Percentiles rank a stretch among this genome's conserved stretches.
Conservation (phyloP, 1,139 yeast species). For the Candida glucosophila region DNA sequence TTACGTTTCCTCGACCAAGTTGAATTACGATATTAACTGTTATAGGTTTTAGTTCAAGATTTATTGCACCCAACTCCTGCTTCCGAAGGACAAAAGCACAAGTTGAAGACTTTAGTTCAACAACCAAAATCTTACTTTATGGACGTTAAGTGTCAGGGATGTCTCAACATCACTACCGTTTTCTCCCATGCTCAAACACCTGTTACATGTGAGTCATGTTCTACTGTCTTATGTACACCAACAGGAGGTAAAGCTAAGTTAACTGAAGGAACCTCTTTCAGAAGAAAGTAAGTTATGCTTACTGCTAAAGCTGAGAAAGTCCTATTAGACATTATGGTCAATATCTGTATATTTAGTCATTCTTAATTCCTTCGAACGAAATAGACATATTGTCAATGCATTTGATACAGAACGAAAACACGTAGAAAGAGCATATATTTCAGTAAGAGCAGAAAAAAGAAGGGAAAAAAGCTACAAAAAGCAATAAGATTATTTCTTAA, state of each 20-base stretch:
- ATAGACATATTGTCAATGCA: too few species aligned
- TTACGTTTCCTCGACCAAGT: not conserved
- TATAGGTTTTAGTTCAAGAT: conserved; percentile 81
- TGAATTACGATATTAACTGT: conserved; percentile 3
- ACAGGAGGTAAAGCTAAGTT: conserved; percentile 98
- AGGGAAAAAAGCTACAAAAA: too few species aligned
- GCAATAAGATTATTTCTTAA: too few species aligned
- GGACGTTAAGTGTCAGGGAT: conserved; percentile 97
- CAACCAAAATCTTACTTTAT: conserved; percentile 94
- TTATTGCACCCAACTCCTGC: conserved; percentile 91
- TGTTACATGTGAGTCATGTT: conserved; percentile 93
- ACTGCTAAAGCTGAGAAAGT: too few species aligned
- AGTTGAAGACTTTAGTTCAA: conserved; percentile 91
- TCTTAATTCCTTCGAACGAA: too few species aligned
- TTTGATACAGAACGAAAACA: too few species aligned
- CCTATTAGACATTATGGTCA: too few species aligned
- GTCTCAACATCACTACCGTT: conserved; percentile 93
- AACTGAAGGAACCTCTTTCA: conserved; percentile 96
- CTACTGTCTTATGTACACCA: conserved; percentile 93
- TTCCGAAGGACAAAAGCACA: conserved; percentile 89
- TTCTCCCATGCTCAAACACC: conserved; percentile 98
- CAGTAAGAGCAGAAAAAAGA: too few species aligned
- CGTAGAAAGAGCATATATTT: too few species aligned
- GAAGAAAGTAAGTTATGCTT: conserved; percentile 89
- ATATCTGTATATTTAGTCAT: too few species aligned